Conservation (phyloP, 2,329 filamentous ascomycete genomes). For the Xylaria multiplex region DNA sequence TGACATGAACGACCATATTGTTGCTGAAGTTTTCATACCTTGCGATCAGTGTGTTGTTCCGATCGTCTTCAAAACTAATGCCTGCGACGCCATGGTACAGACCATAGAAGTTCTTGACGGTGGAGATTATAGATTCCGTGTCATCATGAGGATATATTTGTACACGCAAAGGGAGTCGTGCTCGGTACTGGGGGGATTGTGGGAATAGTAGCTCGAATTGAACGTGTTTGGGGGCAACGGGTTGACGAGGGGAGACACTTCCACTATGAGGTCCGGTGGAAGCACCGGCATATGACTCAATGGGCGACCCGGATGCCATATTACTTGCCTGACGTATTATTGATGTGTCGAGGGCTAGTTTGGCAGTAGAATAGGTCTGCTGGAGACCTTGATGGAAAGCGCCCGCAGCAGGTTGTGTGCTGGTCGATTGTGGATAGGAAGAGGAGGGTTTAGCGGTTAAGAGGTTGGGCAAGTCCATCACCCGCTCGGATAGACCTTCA, state of each 20-base stretch:
- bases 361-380: conserved; percentile 35
- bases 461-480: conserved; percentile 49
- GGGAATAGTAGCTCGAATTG: conserved; percentile 80
- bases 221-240: conserved; percentile 73
- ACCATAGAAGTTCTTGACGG: conserved; percentile 98
- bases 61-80: conserved; percentile 93
- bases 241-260: conserved; percentile 59
- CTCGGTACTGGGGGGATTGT: conserved; percentile 73
- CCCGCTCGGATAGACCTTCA: conserved; percentile 34
- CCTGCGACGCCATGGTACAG: conserved; percentile 86
- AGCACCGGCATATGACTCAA: conserved; percentile 49
- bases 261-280: conserved; percentile 55
- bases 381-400: conserved; percentile 43
- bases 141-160: conserved; percentile 96
- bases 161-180: conserved; percentile 83
- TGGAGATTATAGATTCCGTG: conserved; percentile 96
- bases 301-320: conserved; percentile 62
- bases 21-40: conserved; percentile 95
- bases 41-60: conserved; percentile 90
- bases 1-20: conserved; percentile 92
- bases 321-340: conserved; percentile 43
- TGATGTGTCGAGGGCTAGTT: conserved; percentile 43
- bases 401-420: conserved; percentile 42
- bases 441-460: conserved; percentile 44
- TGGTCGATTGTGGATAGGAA: conserved; percentile 36